Base-by-base conservation (phyloP, 2,329 filamentous ascomycete genomes). In the Trichoderma sp. region DNA sequence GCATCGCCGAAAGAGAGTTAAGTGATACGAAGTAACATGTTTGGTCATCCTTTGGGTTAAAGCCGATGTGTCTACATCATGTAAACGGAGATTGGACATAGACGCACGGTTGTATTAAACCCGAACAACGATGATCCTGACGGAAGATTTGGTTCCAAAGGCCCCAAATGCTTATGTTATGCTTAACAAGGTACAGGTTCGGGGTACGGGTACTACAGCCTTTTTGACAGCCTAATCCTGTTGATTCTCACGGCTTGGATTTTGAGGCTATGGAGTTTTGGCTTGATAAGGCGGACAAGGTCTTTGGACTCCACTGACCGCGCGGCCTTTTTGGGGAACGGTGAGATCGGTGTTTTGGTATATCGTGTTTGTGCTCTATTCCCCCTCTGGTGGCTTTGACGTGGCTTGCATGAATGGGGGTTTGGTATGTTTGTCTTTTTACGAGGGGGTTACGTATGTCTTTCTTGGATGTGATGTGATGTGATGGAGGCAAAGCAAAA, bases 401-500 rank as follows among this genome's bases (percentile, higher is more conserved):
- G 59, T 64, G 53, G 59, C 69, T 72, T 72, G 62, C 62, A 64
- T 41, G 62, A 62, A 38, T 6, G 29, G 66, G 9, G 14, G 31
- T 24, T 29, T 33, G 24, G 27, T 12, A 35, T 33, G 29, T 24
- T 56, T 56, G 50, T 56, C n/a, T 60, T 50, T 50, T 50, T 66
- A 67, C 64, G 38, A 66, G 21, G 33, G 50, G 67, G 21, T 71
- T 71, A 71, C 67, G 50, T 71, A 71, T 71, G 50, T 29, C 50
- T 60, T 27, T 14, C 4, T 6, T 11, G 45, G 45, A 56, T 53
- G 45, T n/a, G 45, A 53, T n/a, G 18, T 50, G 45, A 41, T 18
- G 38, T 18, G 38, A 41, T 41, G 16, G 38, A 41, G 38, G 38
- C 38, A 41, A 41, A 41, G 38, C 6, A 41, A 41, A 38, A 41